These are phyloP conservation scores for Saccharomycodes ludwigii DNA, from an alignment of 805 yeast species.

Conservation along the genomic window DNA sequence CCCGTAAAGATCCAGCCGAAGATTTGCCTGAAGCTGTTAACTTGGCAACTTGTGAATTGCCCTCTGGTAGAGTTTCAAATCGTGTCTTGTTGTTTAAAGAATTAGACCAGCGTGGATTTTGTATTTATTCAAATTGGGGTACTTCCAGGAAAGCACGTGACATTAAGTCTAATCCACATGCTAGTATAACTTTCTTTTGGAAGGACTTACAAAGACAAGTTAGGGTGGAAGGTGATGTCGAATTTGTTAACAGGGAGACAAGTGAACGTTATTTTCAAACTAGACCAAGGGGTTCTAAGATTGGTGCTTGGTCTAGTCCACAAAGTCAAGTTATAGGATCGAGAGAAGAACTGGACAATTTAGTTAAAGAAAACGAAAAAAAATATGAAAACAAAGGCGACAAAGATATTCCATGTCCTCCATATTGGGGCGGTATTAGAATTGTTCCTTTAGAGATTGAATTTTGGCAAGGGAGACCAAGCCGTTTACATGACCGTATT, in stretches of 20 bases:
- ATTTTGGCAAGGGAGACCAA: conserved; percentile 94
- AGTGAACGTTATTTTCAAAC: conserved; percentile 69
- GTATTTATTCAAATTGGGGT: conserved; percentile 86
- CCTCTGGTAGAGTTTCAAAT: conserved; percentile 82
- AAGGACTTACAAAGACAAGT: conserved; percentile 83
- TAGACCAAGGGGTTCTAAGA: conserved; percentile 83
- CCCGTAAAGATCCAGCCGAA: conserved; percentile 39
- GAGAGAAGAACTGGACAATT: conserved; percentile 27
- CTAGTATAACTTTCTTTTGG: conserved; percentile 87
- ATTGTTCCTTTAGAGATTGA: conserved; percentile 83
- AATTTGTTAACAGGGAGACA: conserved; percentile 59
- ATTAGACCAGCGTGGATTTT: conserved; percentile 72
- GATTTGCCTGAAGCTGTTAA: conserved; percentile 73
- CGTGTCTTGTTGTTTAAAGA: conserved; percentile 83
- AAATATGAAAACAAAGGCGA: conserved; percentile 8
- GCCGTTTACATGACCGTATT: conserved; percentile 83
- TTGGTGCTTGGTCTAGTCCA: conserved; percentile 96
- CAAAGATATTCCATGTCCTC: conserved; percentile 77
- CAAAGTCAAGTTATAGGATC: conserved; percentile 52
- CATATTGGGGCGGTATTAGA: conserved; percentile 90
- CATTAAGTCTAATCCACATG: conserved; percentile 58
- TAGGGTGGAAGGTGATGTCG: conserved; percentile 79
- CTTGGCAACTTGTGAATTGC: conserved; percentile 79
- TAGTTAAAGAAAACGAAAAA: conserved; percentile 7
- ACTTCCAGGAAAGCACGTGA: conserved; percentile 73